Conservation (phyloP, 2,329 filamentous ascomycete species). For the Nothophaeocryptopus gaeumannii region DNA sequence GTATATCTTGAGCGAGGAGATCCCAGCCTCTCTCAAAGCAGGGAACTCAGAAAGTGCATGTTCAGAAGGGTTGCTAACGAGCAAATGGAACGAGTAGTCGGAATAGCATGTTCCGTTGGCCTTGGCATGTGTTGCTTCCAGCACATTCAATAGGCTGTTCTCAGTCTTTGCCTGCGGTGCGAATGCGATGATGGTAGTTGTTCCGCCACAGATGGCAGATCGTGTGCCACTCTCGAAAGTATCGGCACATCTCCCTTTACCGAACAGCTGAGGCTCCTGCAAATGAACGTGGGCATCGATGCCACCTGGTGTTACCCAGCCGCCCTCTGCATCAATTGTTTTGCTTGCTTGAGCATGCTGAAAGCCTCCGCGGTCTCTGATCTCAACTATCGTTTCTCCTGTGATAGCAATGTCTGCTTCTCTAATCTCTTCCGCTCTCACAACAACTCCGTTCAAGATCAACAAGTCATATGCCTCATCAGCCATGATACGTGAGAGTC, state of each 20-base stretch:
- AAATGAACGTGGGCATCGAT: conserved; percentile 43
- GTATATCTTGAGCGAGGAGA: conserved; percentile 45
- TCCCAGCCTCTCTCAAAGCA: conserved; percentile 36
- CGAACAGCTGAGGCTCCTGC: conserved; percentile 46
- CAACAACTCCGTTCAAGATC: conserved; percentile 44
- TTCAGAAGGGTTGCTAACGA: conserved; percentile 6
- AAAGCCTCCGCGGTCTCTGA: conserved; percentile 36
- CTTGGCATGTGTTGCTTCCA: conserved; percentile 43
- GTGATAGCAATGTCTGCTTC: conserved; percentile 46
- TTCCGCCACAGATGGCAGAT: conserved; percentile 49
- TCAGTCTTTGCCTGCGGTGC: conserved; percentile 47
- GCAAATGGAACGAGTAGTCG: conserved; percentile 29
- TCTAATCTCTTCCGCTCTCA: conserved; percentile 39
- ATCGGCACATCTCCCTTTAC: conserved; percentile 41
- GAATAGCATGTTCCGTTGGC: conserved; percentile 47
- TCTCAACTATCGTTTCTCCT: conserved; percentile 40
- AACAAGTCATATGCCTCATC: conserved; percentile 35
- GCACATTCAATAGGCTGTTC: conserved; percentile 43
- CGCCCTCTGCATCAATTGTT: conserved; percentile 45
- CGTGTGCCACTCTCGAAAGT: conserved; percentile 43
- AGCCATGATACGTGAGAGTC: neutral
- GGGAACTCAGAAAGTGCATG: conserved; percentile 38
- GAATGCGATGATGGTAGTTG: conserved; percentile 50
- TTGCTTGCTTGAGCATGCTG: conserved; percentile 30
- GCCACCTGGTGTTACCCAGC: conserved; percentile 43